These are phyloP conservation scores for Didymella lethalis DNA, from an alignment of 2,329 filamentous ascomycete species.

Conservation along the genomic window DNA sequence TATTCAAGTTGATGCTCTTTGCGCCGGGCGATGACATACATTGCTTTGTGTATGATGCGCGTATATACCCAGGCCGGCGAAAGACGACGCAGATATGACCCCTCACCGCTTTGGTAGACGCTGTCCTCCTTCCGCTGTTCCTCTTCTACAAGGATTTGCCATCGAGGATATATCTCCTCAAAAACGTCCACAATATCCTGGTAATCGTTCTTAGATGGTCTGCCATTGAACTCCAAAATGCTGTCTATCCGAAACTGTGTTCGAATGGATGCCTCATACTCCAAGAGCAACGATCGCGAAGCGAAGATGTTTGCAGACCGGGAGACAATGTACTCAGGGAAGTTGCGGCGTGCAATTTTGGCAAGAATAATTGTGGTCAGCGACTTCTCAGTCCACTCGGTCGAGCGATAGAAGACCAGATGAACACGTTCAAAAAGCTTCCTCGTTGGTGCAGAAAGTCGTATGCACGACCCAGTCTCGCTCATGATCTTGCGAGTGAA, in stretches of 20 bases:
- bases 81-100: constrained; percentile 86
- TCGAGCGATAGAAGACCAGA: constrained; percentile 93
- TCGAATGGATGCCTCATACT: constrained; percentile 87
- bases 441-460: constrained; percentile 74
- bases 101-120: constrained; percentile 82
- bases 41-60: constrained; percentile 87
- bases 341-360: constrained; percentile 85
- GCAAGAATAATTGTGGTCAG: constrained; percentile 93
- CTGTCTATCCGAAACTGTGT: constrained; percentile 83
- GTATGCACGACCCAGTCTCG: constrained; percentile 82
- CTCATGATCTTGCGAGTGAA: constrained; percentile 79
- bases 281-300: constrained; percentile 76
- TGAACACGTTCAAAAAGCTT: constrained; percentile 94
- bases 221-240: constrained; percentile 80
- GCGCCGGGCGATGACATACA: constrained; percentile 78
- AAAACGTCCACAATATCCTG: constrained; percentile 75
- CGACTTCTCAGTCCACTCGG: constrained; percentile 97
- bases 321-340: constrained; percentile 88
- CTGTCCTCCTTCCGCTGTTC: constrained; percentile 80
- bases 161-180: constrained; percentile 79
- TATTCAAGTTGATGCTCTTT: constrained; percentile 84
- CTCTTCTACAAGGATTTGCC: constrained; percentile 74
- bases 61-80: constrained; percentile 94
- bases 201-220: constrained; percentile 70
- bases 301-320: constrained; percentile 88